Conservation (phyloP, 1,139 yeast species). For the Magnusiomyces tetraspermus region DNA sequence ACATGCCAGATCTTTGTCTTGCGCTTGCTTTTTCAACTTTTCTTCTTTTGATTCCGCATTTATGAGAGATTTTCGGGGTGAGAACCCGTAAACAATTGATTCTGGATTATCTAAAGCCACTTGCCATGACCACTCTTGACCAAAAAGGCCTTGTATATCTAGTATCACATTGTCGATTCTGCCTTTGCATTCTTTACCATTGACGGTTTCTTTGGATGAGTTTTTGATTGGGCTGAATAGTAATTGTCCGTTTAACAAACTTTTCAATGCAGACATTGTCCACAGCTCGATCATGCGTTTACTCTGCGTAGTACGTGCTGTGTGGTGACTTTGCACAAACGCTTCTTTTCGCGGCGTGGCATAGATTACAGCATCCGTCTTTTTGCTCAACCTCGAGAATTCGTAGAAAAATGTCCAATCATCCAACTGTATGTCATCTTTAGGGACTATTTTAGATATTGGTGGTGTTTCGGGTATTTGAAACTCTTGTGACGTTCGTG, state of each 20-base stretch:
- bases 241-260: constrained; percentile 21
- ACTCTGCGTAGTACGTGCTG: constrained; percentile 3
- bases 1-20: background rate
- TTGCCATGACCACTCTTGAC: constrained; percentile 36
- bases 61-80: background rate
- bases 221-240: constrained; percentile 20
- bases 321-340: constrained; percentile 24
- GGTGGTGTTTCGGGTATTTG: background rate
- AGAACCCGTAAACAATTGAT: constrained; percentile 30
- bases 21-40: background rate
- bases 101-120: constrained; percentile 33
- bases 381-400: constrained; percentile 24
- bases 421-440: background rate
- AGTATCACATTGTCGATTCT: constrained; percentile 15
- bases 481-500: too few relatives aligned
- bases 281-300: constrained; percentile 27
- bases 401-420: constrained; percentile 20
- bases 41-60: background rate
- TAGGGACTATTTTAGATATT: background rate
- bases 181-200: too few relatives aligned
- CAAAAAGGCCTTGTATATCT: constrained; percentile 29
- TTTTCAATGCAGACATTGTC: constrained; percentile 30
- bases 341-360: constrained; percentile 30
- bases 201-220: too few relatives aligned
- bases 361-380: constrained; percentile 28